Evolutionary conservation across 2,329 filamentous ascomycete species (phyloP), one percentile per base, ranked within the genome.

Genomic region (Juglanconis juglandina): DNA sequence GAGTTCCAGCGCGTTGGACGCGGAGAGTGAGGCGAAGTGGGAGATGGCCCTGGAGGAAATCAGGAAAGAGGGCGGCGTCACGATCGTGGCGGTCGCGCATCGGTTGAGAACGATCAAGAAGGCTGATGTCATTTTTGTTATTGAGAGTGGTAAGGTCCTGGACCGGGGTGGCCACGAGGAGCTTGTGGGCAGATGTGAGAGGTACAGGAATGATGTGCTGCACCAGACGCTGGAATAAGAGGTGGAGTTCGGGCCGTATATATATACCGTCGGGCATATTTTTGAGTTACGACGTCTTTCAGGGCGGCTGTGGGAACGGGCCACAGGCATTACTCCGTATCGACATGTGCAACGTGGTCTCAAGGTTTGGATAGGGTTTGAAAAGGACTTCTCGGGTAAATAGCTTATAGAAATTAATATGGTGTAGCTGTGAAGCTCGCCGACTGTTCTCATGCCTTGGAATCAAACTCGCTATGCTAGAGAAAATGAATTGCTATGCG

Each of bases 1-100:
- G 77, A 89, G 89, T 35, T 96, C 91, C 0, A 90, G 86, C 47
- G 89, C 88, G 3, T 79, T 96, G 3, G 91, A 96, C 67, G 83
- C 85, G 0, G 87, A 87, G 68, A 88, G 84, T 53, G 88, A 91
- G 54, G 77, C 79, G 5, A 73, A 87, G 9, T 81, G 96, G 32
- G 83, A 90, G 58, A 80, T 88, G 33, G 87, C 86, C 0, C 75
- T 92, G 48, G 85, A 90, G 72, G 78, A 74, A 61, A 83, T 58
- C 0, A 48, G 56, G 49, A 87, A 83, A 55, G 89, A 35, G n/a
- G 56, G 56, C 0, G 56, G 41, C 37, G 24, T 53, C 48, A 87
- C 84, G 58, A 89, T 87, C 0, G 85, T 89, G 61, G 86, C 70
- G 4, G 69, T 76, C 56, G 73, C 74, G 10, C 73, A 77, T 63